phyloP scores from a whole-genome alignment of 2,329 filamentous ascomycete genomes.

The Macrophomina phaseolina region DNA sequence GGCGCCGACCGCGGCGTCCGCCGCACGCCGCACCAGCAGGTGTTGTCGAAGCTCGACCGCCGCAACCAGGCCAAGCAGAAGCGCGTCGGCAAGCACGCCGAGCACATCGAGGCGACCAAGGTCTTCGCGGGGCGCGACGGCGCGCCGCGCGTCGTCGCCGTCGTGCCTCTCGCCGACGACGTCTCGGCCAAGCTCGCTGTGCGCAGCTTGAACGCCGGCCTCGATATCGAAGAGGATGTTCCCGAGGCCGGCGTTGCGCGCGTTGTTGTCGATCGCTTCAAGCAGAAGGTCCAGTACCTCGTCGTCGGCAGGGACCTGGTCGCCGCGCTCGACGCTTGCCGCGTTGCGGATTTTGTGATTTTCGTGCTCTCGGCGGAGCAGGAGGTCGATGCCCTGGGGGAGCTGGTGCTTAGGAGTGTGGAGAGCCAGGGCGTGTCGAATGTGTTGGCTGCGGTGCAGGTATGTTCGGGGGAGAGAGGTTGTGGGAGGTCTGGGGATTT shows the following conservation, averaged over 20 bases:
- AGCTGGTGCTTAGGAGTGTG: slow-evolving; percentile 82
- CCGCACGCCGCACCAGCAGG: slow-evolving; percentile 91
- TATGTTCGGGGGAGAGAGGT: background rate
- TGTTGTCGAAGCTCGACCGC: slow-evolving; percentile 96
- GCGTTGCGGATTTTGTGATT: slow-evolving; percentile 88
- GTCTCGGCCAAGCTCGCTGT: slow-evolving; percentile 72
- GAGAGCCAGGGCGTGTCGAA: slow-evolving; percentile 96
- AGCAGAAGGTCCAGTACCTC: slow-evolving; percentile 90
- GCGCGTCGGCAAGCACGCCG: slow-evolving; percentile 80
- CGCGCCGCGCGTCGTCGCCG: slow-evolving; percentile 84
- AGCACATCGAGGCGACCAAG: slow-evolving; percentile 77
- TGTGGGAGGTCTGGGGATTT: background rate
- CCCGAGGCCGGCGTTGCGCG: slow-evolving; percentile 64
- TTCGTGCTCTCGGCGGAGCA: slow-evolving; percentile 81
- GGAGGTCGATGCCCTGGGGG: slow-evolving; percentile 84
- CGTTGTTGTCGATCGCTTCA: slow-evolving; percentile 85
- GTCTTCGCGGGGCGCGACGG: slow-evolving; percentile 87
- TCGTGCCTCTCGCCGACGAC: slow-evolving; percentile 81
- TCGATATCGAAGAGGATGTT: slow-evolving; percentile 76
- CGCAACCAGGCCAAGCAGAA: slow-evolving; percentile 94
- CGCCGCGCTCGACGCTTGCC: slow-evolving; percentile 81
- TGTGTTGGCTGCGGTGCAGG: slow-evolving; percentile 81
- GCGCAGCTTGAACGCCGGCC: slow-evolving; percentile 72
- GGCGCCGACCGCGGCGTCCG: slow-evolving; percentile 71
- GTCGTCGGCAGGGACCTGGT: slow-evolving; percentile 75